Evolutionary conservation across 352 stramenopile species (phyloP), one percentile per base, ranked within the genome.

Genomic region (Pythium apleroticum): DNA sequence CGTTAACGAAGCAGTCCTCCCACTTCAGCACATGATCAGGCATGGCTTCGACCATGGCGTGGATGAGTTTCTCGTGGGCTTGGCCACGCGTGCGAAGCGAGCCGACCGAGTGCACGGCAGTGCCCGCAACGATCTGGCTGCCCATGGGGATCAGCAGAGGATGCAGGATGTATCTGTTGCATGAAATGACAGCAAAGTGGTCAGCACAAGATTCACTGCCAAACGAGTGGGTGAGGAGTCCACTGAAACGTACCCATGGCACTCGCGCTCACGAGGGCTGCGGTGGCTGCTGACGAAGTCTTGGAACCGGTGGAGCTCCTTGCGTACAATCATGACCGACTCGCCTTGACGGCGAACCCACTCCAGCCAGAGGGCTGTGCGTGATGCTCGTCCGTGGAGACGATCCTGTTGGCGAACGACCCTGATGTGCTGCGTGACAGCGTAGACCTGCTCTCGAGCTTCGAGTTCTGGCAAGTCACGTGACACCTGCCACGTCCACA

Each of bases 301-400:
- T 25, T 71, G 20, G 46, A 71, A 71, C n/a, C 31, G 39, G 12
- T 71, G 57, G 22, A 71, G 57, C 39, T 71, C 54, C 31, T 66
- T 66, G 11, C 65, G 65, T 0, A 66, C 41, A 20, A 71, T 30
- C 12, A 52, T 22, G 10, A 63, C 46, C 0, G 43, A 66, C 3
- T 66, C 43, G 22, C 35, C 53, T 52, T 41, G 41, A 12, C 48
- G n/a, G 9, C 25, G n/a, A 15, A 66, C 52, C 28, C 28, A 71
- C 52, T 71, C 65, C 17, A 71, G 33, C 65, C 65, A 71, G 10
- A 71, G 31, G 9, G 58, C 61, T 33, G 56, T 24, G 20, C 60
- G 57, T 12, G 64, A 15, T 15, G 20, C 41, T 20, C 64, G 57
- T 17, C 57, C 64, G 20, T 66, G 57, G 30, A 65, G 64, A 28